Percentiles rank a stretch among this genome's conserved stretches.
These are phyloP conservation scores for Moesziomyces sp. DNA, from an alignment of 1,284 basidiomycete species.

Conservation along the genomic window DNA sequence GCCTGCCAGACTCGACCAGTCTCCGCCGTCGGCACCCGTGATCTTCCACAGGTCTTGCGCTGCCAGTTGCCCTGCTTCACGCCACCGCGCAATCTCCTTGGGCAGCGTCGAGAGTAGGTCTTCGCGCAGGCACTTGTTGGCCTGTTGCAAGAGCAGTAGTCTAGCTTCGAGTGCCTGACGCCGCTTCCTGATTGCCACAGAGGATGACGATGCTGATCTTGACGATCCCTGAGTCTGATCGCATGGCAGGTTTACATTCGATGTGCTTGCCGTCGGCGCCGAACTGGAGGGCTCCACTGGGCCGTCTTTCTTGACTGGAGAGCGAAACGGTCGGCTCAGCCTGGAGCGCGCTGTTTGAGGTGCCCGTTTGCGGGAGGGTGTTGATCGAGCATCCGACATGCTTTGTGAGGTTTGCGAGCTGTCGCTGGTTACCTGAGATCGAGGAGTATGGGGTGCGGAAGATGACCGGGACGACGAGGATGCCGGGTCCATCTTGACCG, in stretches of 20 bases:
- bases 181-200: conserved; percentile 18
- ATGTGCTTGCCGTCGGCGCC: not conserved
- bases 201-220: not conserved
- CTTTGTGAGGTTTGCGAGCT: conserved; percentile 5
- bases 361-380: conserved; percentile 1
- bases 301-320: conserved; percentile 20
- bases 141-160: conserved; percentile 34
- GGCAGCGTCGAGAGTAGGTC: conserved; percentile 23
- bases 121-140: conserved; percentile 35
- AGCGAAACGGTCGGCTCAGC: conserved; percentile 18
- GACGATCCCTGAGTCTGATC: not conserved
- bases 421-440: conserved; percentile 10
- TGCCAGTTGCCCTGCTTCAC: conserved; percentile 37
- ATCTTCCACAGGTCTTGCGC: conserved; percentile 45
- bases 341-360: conserved; percentile 1
- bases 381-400: conserved; percentile 1
- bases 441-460: conserved; percentile 4
- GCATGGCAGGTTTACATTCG: not conserved
- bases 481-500: conserved; percentile 8
- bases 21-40: conserved; percentile 34
- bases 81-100: conserved; percentile 31
- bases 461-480: conserved; percentile 14
- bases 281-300: conserved; percentile 7
- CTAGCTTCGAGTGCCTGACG: conserved; percentile 31
- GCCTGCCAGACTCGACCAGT: conserved; percentile 19